Percentiles rank a stretch among this genome's conserved stretches.
These are phyloP conservation scores for Craterostigma plantagineum DNA, from an alignment of 257 asterid genomes.

Conservation along the genomic window DNA sequence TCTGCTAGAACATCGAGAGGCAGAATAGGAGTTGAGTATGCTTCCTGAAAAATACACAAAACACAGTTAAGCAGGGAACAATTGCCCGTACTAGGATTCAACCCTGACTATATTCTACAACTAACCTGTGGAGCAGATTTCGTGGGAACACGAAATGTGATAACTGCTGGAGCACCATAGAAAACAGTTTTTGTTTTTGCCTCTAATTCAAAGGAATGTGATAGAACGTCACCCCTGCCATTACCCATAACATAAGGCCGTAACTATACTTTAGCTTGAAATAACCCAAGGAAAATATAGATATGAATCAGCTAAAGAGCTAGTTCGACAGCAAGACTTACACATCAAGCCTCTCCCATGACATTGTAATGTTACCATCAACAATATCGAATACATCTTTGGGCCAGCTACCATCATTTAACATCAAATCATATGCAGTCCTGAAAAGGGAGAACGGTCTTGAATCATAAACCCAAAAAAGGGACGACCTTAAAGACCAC, in stretches of 20 bases:
- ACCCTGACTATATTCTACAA: too few relatives aligned
- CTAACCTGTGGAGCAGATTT: conserved; percentile 78
- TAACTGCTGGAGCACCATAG: conserved; percentile 60
- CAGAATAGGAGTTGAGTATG: conserved; percentile 70
- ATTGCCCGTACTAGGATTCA: too few relatives aligned
- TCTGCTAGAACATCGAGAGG: conserved; percentile 85
- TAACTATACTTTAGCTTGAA: neutral
- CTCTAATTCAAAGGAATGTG: conserved; percentile 88
- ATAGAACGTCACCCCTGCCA: conserved; percentile 48
- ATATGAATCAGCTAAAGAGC: neutral
- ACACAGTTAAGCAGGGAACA: too few relatives aligned
- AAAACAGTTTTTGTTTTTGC: conserved; percentile 43
- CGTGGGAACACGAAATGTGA: conserved; percentile 78
- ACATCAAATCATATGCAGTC: conserved; percentile 81
- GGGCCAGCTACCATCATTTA: conserved; percentile 71
- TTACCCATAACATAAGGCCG: too few relatives aligned
- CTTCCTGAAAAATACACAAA: conserved; percentile 25
- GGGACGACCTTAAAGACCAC: neutral
- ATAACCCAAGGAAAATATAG: neutral
- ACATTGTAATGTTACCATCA: conserved; percentile 61
- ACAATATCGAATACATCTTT: conserved; percentile 37
- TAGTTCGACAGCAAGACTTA: conserved; percentile 21
- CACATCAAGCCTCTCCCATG: conserved; percentile 98
- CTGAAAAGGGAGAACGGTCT: conserved; percentile 18
- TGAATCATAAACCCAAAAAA: too few relatives aligned